Base-by-base conservation (phyloP, 2,329 filamentous ascomycete genomes). In the Fusarium udum region DNA sequence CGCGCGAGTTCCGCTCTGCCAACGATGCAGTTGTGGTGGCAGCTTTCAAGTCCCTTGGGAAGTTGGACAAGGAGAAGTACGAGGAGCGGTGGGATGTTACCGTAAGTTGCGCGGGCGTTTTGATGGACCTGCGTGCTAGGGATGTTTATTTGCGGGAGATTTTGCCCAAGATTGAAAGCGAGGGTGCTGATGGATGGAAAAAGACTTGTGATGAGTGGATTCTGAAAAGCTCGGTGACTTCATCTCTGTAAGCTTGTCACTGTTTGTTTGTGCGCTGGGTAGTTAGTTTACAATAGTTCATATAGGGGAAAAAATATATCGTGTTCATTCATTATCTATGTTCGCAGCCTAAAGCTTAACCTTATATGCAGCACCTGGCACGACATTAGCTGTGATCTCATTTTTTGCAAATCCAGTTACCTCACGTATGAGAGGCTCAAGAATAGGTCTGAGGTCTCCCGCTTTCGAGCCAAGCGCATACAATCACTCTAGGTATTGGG, bases 21-120 rank as follows among this genome's bases (percentile, higher is more conserved):
- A 7, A 42, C 0, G 1, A 3, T 24, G 40, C 15, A 42, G 10
- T 4, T 24, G 2, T 11, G 40, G 9, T 1, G 40, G 40, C 40
- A 16, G 7, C 2, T 16, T 6, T 42, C 9, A 7, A 42, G 40
- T 8, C 9, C 22, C 1, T n/a, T 16, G 22, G 9, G 22, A 42
- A 4, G 40, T 11, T 42, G 22, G 15, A 15, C 14, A 24, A 1
- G 9, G 22, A n/a, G 22, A 16, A n/a, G 14, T 6, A 42, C 6
- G 3, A 42, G 40, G 22, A 16, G 40, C 0, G 9, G 9, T 24
- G 40, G 40, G 2, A 24, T 24, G 6, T 14, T 24, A 3, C 2
- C 24, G 3, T 3, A 3, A 11, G 1, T 42, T 42, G 40, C 14
- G n/a, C 9, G 1, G 9, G 14, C 40, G 6, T 24, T 42, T 16